These are phyloP conservation scores for Triticum monococcum DNA, from an alignment of 176 grass and related monocot genomes.

Conservation along the genomic window DNA sequence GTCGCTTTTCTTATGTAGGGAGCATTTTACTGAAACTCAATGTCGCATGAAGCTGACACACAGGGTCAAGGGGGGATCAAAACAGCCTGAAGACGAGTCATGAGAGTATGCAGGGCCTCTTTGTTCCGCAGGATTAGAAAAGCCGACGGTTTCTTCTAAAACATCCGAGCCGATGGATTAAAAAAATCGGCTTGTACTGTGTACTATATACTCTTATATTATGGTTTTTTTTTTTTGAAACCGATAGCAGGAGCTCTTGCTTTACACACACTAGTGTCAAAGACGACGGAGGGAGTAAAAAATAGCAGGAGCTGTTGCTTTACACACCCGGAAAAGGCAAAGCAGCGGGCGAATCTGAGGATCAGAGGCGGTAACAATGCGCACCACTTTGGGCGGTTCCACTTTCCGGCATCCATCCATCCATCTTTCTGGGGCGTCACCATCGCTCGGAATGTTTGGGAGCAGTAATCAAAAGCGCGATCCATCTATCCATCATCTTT, in stretches of 20 bases:
- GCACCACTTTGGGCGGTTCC: background rate
- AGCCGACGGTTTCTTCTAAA: background rate
- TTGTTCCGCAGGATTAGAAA: background rate
- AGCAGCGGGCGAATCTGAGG: background rate
- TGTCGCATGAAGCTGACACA: background rate
- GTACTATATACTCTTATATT: too few species aligned
- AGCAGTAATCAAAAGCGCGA: background rate
- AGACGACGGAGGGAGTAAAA: too few species aligned
- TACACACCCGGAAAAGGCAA: background rate
- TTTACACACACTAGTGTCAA: too few species aligned
- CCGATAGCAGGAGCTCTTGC: too few species aligned
- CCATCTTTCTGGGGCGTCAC: background rate
- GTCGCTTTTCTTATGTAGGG: background rate
- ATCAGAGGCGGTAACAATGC: background rate
- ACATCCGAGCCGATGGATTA: background rate
- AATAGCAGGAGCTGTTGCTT: too few species aligned
- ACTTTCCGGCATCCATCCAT: background rate
- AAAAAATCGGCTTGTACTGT: too few species aligned
- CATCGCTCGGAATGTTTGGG: slow-evolving; percentile 3
- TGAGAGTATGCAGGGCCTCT: background rate
- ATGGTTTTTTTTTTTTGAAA: too few species aligned
- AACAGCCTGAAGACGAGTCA: background rate
- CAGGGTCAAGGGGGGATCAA: background rate
- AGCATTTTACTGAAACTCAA: background rate
- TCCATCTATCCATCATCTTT: background rate